Evolutionary conservation across 306 rosid species (phyloP).

Genomic region (Urtica urens): DNA sequence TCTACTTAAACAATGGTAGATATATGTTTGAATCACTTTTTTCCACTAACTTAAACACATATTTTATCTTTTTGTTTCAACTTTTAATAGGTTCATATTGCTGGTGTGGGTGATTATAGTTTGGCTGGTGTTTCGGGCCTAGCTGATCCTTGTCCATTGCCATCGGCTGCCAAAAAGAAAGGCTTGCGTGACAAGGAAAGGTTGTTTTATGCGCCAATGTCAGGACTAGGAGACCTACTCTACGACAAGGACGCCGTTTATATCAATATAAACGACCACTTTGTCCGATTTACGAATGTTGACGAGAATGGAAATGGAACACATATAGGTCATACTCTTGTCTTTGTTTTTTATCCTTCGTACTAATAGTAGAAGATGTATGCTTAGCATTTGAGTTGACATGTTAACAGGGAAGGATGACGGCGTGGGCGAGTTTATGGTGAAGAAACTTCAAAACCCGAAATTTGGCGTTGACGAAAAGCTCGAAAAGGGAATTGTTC

Average conservation of each 20-base stretch:
- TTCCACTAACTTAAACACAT: too few relatives aligned
- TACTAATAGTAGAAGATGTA: background rate
- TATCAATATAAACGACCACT: conserved; percentile 75
- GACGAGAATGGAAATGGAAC: conserved; percentile 43
- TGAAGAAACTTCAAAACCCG: conserved; percentile 71
- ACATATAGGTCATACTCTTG: conserved; percentile 36
- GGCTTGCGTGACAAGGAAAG: conserved; percentile 91
- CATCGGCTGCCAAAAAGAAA: conserved; percentile 96
- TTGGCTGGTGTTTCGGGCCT: conserved; percentile 46
- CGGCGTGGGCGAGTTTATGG: conserved; percentile 74
- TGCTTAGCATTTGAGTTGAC: conserved; percentile 7
- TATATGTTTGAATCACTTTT: too few relatives aligned
- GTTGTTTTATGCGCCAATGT: conserved; percentile 89
- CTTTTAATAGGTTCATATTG: conserved; percentile 71
- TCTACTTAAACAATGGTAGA: too few relatives aligned
- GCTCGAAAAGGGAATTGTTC: conserved; percentile 53
- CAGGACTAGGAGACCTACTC: conserved; percentile 90
- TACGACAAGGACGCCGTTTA: conserved; percentile 94
- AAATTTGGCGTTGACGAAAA: conserved; percentile 74
- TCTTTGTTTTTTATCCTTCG: conserved; percentile 4
- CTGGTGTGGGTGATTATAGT: conserved; percentile 85
- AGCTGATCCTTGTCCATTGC: conserved; percentile 92
- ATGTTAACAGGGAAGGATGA: conserved; percentile 47
- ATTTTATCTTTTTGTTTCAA: too few relatives aligned
- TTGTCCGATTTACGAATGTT: conserved; percentile 64